These are phyloP conservation scores for Thielaviopsis populi DNA, from an alignment of 2,329 filamentous ascomycete species.

Conservation along the genomic window DNA sequence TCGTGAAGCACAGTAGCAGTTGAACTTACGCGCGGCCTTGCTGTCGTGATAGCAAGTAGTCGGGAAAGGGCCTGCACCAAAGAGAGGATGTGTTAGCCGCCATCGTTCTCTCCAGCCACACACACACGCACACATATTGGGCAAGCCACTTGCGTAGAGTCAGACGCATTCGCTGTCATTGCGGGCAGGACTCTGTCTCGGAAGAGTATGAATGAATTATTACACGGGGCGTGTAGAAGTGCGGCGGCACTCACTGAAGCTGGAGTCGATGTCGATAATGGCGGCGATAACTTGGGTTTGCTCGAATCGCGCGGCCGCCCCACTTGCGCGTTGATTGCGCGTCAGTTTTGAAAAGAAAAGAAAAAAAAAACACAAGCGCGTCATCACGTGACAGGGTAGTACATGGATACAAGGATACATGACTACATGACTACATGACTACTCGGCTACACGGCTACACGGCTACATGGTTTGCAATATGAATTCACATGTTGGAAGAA, in stretches of 20 bases:
- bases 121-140: background rate
- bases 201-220: background rate
- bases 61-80: constrained; percentile 5
- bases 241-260: too few species aligned
- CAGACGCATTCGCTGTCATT: background rate
- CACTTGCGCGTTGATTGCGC: constrained; percentile 13
- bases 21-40: constrained; percentile 11
- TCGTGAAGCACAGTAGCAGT: background rate
- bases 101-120: too few species aligned
- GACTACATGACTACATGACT: too few species aligned
- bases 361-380: constrained; percentile 13
- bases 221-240: too few species aligned
- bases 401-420: too few species aligned
- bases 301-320: background rate
- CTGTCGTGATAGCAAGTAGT: constrained; percentile 9
- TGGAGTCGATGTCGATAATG: too few species aligned
- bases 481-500: too few species aligned
- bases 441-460: too few species aligned
- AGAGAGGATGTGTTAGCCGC: background rate
- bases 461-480: too few species aligned
- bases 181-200: background rate
- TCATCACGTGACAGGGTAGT: constrained; percentile 14
- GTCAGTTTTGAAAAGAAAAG: constrained; percentile 10
- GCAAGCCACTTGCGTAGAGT: background rate
- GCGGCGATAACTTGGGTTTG: background rate